Evolutionary conservation across 2,329 filamentous ascomycete genomes (phyloP).

Genomic region (Cladobotryum mycophilum): DNA sequence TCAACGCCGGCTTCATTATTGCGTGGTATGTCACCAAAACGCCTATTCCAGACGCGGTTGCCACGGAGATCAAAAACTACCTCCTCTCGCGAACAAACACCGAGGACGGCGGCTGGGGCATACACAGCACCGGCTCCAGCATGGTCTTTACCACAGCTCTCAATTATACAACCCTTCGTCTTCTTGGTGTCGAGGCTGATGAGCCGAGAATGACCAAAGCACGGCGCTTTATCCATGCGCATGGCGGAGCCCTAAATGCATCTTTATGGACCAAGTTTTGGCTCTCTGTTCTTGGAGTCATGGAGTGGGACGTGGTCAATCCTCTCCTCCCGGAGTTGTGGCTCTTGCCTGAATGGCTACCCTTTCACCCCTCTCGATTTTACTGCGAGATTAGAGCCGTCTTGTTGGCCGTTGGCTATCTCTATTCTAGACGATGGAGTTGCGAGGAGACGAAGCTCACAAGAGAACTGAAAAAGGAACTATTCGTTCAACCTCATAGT

Average conservation of each 20-base stretch:
- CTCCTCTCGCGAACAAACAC: conserved; percentile 78
- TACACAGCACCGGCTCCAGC: conserved; percentile 91
- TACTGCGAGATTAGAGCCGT: conserved; percentile 98
- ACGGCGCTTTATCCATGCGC: conserved; percentile 69
- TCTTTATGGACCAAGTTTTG: conserved; percentile 99
- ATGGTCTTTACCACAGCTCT: conserved; percentile 84
- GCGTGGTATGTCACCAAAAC: conserved; percentile 87
- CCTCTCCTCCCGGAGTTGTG: conserved; percentile 90
- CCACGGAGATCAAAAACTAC: conserved; percentile 88
- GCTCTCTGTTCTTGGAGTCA: conserved; percentile 77
- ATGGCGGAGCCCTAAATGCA: conserved; percentile 75
- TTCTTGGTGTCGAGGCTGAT: conserved; percentile 78
- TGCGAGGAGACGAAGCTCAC: too few relatives aligned
- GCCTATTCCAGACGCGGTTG: conserved; percentile 71
- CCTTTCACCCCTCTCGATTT: conserved; percentile 87
- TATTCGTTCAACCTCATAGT: too few relatives aligned
- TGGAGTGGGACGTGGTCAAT: conserved; percentile 88
- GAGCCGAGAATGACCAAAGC: conserved; percentile 82
- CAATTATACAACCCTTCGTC: conserved; percentile 76
- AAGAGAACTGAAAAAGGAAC: too few relatives aligned
- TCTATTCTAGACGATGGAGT: conserved; percentile 78
- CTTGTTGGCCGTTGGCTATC: conserved; percentile 82
- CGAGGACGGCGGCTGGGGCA: conserved; percentile 90
- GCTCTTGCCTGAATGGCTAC: conserved; percentile 86
- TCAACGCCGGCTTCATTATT: conserved; percentile 78